phyloP scores from a whole-genome alignment of 2,329 filamentous ascomycete species.

The Cytospora mali region DNA sequence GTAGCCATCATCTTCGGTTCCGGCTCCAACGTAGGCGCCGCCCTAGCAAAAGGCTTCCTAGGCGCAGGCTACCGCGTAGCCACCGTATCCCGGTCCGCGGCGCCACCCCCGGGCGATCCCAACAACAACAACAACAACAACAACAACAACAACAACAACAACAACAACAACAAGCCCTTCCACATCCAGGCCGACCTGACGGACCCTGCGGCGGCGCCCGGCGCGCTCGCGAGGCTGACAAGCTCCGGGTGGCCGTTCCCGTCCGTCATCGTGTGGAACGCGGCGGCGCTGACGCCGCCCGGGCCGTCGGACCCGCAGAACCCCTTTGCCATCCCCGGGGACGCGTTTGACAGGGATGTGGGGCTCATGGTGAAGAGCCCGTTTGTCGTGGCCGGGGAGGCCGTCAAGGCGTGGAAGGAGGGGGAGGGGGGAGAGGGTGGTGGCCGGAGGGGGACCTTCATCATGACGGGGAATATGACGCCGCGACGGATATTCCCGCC shows the following conservation, averaged over 20 bases:
- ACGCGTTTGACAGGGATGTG: conserved; percentile 16
- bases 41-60: conserved; percentile 25
- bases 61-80: conserved; percentile 26
- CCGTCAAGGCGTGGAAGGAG: conserved; percentile 20
- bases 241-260: conserved; percentile 16
- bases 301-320: conserved; percentile 16
- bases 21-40: conserved; percentile 27
- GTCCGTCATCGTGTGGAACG: conserved; percentile 28
- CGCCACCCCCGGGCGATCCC: background rate
- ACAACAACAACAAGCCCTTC: conserved; percentile 1
- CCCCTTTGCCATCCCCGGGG: conserved; percentile 20
- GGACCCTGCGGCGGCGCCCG: conserved; percentile 4
- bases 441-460: conserved; percentile 23
- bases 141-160: too few species aligned
- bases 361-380: conserved; percentile 24
- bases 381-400: conserved; percentile 23
- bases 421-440: conserved; percentile 9
- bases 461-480: conserved; percentile 26
- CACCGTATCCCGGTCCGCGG: conserved; percentile 26
- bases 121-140: too few species aligned
- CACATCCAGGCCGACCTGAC: conserved; percentile 26
- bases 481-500: conserved; percentile 16
- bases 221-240: conserved; percentile 13
- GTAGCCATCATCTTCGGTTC: conserved; percentile 28
- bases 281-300: conserved; percentile 10